Percentiles rank a stretch among this genome's conserved stretches.
Conservation (phyloP, 208 protist species). For the Histomonas meleagridis region DNA sequence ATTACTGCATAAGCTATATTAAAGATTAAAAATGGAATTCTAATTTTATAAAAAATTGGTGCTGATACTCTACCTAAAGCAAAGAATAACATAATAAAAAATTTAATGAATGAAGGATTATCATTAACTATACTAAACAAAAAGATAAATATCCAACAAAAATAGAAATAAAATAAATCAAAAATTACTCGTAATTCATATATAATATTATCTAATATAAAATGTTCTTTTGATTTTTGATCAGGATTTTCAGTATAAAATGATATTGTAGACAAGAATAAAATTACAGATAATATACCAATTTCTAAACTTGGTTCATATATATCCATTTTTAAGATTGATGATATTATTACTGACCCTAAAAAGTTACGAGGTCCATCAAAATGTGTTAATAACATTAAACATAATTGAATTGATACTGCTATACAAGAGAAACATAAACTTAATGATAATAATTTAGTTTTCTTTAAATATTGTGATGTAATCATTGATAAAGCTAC, state of each 20-base stretch:
- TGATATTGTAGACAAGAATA: background rate
- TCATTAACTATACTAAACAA: background rate
- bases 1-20: background rate
- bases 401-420: background rate
- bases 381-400: background rate
- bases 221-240: too few relatives aligned
- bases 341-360: background rate
- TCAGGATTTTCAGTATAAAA: background rate
- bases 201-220: too few relatives aligned
- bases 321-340: too few relatives aligned
- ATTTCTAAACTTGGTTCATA: background rate
- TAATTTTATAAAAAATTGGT: background rate
- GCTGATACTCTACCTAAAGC: background rate
- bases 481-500: background rate
- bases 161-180: background rate
- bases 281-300: background rate
- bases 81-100: background rate
- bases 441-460: background rate
- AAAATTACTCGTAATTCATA: background rate
- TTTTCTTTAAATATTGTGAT: background rate
- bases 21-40: background rate
- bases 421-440: background rate
- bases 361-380: background rate
- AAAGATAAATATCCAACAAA: background rate
- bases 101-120: constrained; percentile 18